Percentiles rank a stretch among this genome's conserved stretches.
These are phyloP conservation scores for Lanmaoa pseudosensibilis DNA, from an alignment of 768 basidiomycete genomes.

Conservation along the genomic window DNA sequence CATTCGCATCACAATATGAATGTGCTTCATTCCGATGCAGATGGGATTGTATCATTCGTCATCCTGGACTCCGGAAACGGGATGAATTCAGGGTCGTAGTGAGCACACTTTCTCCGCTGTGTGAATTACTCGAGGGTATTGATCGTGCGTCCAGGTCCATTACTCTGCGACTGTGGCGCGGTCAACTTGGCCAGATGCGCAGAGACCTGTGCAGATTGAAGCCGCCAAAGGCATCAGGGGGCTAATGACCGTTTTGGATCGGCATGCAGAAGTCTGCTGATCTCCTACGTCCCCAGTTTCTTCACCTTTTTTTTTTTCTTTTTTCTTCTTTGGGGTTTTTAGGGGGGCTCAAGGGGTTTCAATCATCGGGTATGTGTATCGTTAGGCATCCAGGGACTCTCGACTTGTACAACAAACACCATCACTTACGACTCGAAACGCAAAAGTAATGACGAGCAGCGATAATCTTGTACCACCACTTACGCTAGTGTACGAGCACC, in stretches of 20 bases:
- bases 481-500: conserved; percentile 22
- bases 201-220: conserved; percentile 36
- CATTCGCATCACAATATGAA: conserved; percentile 19
- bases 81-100: conserved; percentile 38
- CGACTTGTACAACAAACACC: conserved; percentile 18
- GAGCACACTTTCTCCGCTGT: conserved; percentile 8
- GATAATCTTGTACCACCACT: conserved; percentile 32
- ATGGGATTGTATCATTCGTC: conserved; percentile 39
- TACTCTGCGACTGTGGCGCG: conserved; percentile 39
- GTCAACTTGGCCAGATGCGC: conserved; percentile 36
- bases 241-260: conserved; percentile 39
- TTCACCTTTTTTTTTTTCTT: not conserved
- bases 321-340: conserved; percentile 11
- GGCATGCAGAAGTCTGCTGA: conserved; percentile 30
- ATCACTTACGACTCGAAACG: conserved; percentile 10
- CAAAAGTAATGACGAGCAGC: conserved; percentile 17
- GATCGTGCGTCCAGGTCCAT: conserved; percentile 29
- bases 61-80: conserved; percentile 30
- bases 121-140: conserved; percentile 10
- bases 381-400: conserved; percentile 9
- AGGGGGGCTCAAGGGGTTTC: conserved; percentile 16
- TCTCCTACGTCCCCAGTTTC: not conserved
- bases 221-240: conserved; percentile 37
- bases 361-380: conserved; percentile 24
- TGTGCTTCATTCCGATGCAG: conserved; percentile 20